Evolutionary conservation across 2,329 filamentous ascomycete genomes (phyloP).

Genomic region (Boeremia exigua): DNA sequence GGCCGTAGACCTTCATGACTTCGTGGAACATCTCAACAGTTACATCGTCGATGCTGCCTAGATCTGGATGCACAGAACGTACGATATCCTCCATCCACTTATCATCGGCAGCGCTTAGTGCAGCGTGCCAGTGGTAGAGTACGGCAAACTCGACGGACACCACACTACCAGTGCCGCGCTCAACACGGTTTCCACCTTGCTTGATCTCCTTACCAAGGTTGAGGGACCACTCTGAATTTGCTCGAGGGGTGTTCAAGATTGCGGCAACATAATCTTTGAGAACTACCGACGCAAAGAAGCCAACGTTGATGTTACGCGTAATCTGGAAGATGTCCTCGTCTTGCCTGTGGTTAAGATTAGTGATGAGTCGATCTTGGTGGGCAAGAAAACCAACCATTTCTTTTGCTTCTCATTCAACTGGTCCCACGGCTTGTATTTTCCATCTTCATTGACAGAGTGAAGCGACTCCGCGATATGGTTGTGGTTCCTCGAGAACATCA

Average conservation of each 20-base stretch:
- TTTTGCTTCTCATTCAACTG: conserved; percentile 57
- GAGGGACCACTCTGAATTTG: conserved; percentile 78
- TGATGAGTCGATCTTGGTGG: conserved; percentile 26
- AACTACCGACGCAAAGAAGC: conserved; percentile 67
- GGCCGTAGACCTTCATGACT: conserved; percentile 42
- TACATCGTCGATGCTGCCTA: conserved; percentile 36
- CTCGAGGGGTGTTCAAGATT: conserved; percentile 73
- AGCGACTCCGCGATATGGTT: conserved; percentile 82
- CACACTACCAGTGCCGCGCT: conserved; percentile 74
- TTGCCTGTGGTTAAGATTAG: conserved; percentile 37
- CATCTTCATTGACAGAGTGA: conserved; percentile 80
- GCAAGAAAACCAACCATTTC: conserved; percentile 50
- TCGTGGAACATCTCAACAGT: conserved; percentile 48
- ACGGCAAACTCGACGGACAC: conserved; percentile 88
- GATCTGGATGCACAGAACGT: conserved; percentile 31
- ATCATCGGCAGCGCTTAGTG: conserved; percentile 75
- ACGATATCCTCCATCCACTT: conserved; percentile 72
- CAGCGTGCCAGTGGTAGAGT: conserved; percentile 85
- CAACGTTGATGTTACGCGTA: conserved; percentile 61
- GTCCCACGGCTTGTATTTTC: conserved; percentile 73
- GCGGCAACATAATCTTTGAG: conserved; percentile 80
- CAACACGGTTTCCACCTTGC: conserved; percentile 64
- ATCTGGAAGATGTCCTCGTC: conserved; percentile 57
- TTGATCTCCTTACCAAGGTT: conserved; percentile 70
- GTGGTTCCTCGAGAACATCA: conserved; percentile 76